A percentile compares a stretch with the other conserved stretches of the same genome.
These are phyloP conservation scores for Xanthoconium separans DNA, from an alignment of 1,284 basidiomycete genomes.

Conservation along the genomic window DNA sequence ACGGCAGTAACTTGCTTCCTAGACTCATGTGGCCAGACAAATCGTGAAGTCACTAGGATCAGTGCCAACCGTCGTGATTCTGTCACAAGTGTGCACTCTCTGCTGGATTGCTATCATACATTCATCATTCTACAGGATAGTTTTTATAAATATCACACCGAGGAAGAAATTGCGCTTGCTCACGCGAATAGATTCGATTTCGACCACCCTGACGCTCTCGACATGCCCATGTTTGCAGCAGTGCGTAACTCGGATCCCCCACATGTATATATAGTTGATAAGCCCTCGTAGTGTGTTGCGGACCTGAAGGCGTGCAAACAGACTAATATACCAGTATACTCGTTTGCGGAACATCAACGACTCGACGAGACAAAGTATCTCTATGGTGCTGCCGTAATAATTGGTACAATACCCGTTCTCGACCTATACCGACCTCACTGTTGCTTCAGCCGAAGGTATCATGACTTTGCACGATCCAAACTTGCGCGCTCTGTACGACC, in stretches of 20 bases:
- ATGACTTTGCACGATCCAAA: constrained; percentile 83
- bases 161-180: constrained; percentile 79
- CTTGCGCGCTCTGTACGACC: constrained; percentile 83
- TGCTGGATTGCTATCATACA: not conserved
- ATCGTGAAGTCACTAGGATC: constrained; percentile 81
- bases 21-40: constrained; percentile 92
- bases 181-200: constrained; percentile 88
- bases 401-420: constrained; percentile 49
- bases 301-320: constrained; percentile 84
- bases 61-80: constrained; percentile 85
- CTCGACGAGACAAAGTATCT: constrained; percentile 86
- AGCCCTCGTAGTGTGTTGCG: constrained; percentile 62
- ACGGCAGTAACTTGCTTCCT: constrained; percentile 15
- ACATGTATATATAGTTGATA: not conserved
- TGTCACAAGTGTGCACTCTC: constrained; percentile 64
- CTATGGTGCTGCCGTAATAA: constrained; percentile 95
- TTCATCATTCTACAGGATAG: constrained; percentile 62
- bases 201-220: constrained; percentile 93
- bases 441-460: constrained; percentile 78
- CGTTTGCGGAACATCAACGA: constrained; percentile 90
- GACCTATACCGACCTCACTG: not conserved
- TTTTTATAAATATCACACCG: constrained; percentile 84
- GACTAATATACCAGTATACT: constrained; percentile 90
- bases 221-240: constrained; percentile 82
- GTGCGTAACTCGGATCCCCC: constrained; percentile 42